Evolutionary conservation across 2,329 filamentous ascomycete genomes (phyloP).

Genomic region (Diaporthe vaccinii): DNA sequence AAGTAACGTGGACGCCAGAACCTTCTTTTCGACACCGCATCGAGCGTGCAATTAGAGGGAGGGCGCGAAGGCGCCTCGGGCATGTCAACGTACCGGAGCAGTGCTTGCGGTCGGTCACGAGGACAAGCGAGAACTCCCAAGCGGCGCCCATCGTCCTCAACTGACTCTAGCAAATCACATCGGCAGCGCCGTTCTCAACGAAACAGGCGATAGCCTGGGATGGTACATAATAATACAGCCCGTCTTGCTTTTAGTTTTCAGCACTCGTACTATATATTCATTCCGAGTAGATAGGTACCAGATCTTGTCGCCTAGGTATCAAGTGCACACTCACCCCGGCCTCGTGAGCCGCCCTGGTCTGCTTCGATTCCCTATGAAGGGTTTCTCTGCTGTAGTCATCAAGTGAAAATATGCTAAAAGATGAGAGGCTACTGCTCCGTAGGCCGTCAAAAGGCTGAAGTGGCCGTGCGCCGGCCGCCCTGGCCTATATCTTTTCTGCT

Average conservation of each 20-base stretch:
- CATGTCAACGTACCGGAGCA: background rate
- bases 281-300: background rate
- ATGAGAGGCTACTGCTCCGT: background rate
- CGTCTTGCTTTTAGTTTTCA: background rate
- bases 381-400: background rate
- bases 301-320: background rate
- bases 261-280: background rate
- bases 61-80: background rate
- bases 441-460: background rate
- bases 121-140: background rate
- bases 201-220: background rate
- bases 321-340: background rate
- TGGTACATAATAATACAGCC: background rate
- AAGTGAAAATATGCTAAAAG: background rate
- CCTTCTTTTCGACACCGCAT: background rate
- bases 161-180: background rate
- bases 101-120: background rate
- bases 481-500: slow-evolving; percentile 1
- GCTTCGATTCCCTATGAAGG: background rate
- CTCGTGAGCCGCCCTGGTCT: background rate
- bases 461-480: background rate
- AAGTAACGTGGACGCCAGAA: background rate
- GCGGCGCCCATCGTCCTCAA: background rate
- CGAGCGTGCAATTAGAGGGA: background rate
- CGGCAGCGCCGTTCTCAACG: background rate